Base-by-base conservation (phyloP, 352 stramenopile species). In the Pythium chondricola region DNA sequence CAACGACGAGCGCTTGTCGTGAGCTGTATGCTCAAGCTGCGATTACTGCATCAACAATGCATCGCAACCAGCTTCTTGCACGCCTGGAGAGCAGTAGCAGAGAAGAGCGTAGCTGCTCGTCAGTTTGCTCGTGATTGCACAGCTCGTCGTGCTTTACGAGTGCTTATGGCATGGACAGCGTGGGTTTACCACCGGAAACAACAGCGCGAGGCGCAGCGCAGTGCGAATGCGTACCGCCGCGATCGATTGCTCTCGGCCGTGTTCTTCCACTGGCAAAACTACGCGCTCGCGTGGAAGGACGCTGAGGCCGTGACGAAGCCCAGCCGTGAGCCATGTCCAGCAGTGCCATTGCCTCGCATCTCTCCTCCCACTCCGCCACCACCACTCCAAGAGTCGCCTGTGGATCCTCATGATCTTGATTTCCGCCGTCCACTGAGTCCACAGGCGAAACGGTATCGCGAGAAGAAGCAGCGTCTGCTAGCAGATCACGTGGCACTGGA, bases 181-280 rank as follows among this genome's bases (percentile, higher is more conserved):
- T 36, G 37, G 30, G 43, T 58, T 20, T n/a, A 42, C 16, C 26
- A 29, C 0, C 27, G 31, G 0, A 55, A 63, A n/a, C 62, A 47
- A 17, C 24, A 35, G 5, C 31, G 42, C 2, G 32, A 56, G 16
- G 30, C 67, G 17, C 39, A 63, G 8, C 29, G 39, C 1, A 61
- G 65, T 13, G 63, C 56, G 2, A 32, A 43, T 2, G 20, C 17
- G 4, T 81, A 84, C 27, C 58, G 62, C 20, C 26, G 44, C 3
- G 48, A 56, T 17, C 58, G 69, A 0, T 50, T 85, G 16, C 38
- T 69, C 10, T 71, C 63, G 18, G 31, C 53, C 2, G 39, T 67
- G 10, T 85, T 84, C 59, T 84, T 85, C 61, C 79, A 81, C 51
- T 88, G 76, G 76, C 76, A 85, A 45, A 83, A 79, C 44, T 85